Base-by-base conservation (phyloP, 1,284 basidiomycete species). In the Sanghuangporus weigelae region DNA sequence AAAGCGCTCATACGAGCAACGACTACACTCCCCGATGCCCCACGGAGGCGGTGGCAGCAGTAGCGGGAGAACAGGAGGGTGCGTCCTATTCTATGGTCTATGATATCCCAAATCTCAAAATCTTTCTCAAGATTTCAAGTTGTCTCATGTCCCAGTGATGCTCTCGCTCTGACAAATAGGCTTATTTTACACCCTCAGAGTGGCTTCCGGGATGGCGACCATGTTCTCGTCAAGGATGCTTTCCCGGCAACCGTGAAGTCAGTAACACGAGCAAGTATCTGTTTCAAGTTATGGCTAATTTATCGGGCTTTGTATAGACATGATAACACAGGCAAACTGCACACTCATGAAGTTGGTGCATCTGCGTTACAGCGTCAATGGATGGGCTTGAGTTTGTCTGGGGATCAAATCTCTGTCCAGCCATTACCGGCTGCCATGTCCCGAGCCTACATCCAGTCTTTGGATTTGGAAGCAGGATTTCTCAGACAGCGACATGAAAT, bases 391-490 rank as follows among this genome's bases (percentile, higher is more conserved):
- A 94, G 93, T 7, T 76, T 90, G 40, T 76, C 81, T 10, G 93
- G 93, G 1, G 95, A 96, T 72, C 73, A 80, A 23, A 89, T 93
- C 56, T 82, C 87, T 19, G 79, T 95, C 58, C 86, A 90, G 65
- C 77, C 84, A 3, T 80, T 93, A 54, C 84, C 83, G 26, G 84
- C 78, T 31, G 77, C 83, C 66, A 84, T 81, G 0, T 69, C 80
- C 2, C 81, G 89, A 6, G 78, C 82, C 16, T 96, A 86, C 77
- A 81, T 96, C 3, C 84, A 89, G 69, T 86, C 85, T 11, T 76
- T 95, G 53, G 90, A 95, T 72, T 72, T 97, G 26, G 89, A 95
- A 73, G 81, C 93, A 62, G 87, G 87, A 59, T 94, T 95, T 76
- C 73, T 84, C 49, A 81, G 83, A 26, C 84, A 82, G 64, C 81